phyloP scores from a whole-genome alignment of 2,329 filamentous ascomycete species.

The Pleoardoris graminearum region DNA sequence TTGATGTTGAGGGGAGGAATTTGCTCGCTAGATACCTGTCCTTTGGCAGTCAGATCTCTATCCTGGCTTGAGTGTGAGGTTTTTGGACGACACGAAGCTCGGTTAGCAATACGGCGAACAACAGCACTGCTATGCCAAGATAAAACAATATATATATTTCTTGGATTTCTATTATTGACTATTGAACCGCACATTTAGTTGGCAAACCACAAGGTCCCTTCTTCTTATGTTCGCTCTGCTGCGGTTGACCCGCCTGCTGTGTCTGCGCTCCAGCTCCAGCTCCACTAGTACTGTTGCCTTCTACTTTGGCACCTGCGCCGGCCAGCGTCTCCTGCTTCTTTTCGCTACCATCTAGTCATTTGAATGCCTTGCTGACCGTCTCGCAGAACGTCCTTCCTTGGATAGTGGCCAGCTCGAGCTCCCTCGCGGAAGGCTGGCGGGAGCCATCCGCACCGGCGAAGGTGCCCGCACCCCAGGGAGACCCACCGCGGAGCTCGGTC shows the following conservation, averaged over 20 bases:
- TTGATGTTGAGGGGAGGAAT: too few species aligned
- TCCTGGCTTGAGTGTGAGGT: too few species aligned
- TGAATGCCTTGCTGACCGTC: slow-evolving; percentile 70
- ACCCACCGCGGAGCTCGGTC: slow-evolving; percentile 80
- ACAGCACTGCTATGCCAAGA: too few species aligned
- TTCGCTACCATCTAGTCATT: slow-evolving; percentile 74
- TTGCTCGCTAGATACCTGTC: too few species aligned
- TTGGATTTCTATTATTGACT: too few species aligned
- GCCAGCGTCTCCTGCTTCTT: slow-evolving; percentile 7
- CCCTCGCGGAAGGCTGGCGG: slow-evolving; percentile 73
- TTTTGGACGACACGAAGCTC: too few species aligned
- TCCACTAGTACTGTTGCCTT: slow-evolving; percentile 9
- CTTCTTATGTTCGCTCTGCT: slow-evolving; percentile 45
- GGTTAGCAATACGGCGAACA: too few species aligned
- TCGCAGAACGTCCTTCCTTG: slow-evolving; percentile 89
- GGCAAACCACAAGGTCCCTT: slow-evolving; percentile 79
- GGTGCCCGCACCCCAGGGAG: slow-evolving; percentile 91
- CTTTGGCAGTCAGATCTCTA: too few species aligned
- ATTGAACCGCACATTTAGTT: slow-evolving; percentile 67
- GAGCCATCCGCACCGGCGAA: slow-evolving; percentile 80
- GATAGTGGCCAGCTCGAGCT: slow-evolving; percentile 76
- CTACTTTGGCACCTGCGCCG: neutral
- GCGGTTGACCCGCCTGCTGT: slow-evolving; percentile 23
- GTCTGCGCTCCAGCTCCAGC: slow-evolving; percentile 3
- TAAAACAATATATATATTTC: too few species aligned